phyloP scores from a whole-genome alignment of 345 rosid genomes.

The Hirschfeldia incana region DNA sequence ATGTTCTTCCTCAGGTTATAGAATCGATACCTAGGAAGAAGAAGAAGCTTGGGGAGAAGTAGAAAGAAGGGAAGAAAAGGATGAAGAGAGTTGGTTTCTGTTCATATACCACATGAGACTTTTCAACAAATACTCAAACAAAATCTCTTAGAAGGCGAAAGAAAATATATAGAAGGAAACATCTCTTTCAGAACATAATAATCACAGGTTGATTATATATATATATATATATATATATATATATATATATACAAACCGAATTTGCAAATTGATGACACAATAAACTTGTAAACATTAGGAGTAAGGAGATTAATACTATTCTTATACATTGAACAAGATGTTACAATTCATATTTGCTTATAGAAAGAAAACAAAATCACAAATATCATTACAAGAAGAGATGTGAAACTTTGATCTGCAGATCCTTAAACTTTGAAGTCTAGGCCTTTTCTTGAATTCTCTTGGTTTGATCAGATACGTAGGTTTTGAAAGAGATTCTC shows the following conservation, averaged over 20 bases:
- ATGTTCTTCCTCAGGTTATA: constrained; percentile 85
- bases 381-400: neutral
- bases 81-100: no score
- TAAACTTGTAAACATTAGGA: neutral
- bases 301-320: neutral
- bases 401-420: neutral
- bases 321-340: neutral
- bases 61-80: constrained; percentile 59
- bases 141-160: constrained; percentile 53
- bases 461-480: neutral
- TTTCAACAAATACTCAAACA: constrained; percentile 77
- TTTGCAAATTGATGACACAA: neutral
- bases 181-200: no score
- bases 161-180: neutral
- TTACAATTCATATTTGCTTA: no score
- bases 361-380: no score
- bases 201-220: no score
- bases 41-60: constrained; percentile 87
- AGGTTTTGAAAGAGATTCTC: neutral
- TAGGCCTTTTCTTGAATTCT: neutral
- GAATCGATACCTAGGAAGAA: constrained; percentile 80
- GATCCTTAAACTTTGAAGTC: no score
- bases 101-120: constrained; percentile 58
- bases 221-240: no score
- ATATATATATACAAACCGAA: no score